Evolutionary conservation across 176 grass and related monocot species (phyloP), one percentile per base, ranked within the genome.

Genomic region (Carex cristatella): DNA sequence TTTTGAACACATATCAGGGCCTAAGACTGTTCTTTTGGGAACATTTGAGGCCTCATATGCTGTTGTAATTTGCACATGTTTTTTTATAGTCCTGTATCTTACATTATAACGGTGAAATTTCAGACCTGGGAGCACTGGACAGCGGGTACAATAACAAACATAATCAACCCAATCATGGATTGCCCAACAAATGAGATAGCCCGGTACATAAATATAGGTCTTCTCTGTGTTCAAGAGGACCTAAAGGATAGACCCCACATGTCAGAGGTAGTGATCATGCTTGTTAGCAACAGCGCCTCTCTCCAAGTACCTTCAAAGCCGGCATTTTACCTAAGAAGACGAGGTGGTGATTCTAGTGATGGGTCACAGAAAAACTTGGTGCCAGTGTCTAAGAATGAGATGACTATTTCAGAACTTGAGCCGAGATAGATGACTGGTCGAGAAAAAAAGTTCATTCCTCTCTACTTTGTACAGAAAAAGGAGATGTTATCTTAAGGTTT

Each of bases 171-270:
- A 40, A 61, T 83, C 31, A 53, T 92, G 56, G 83, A 77, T 1
- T 79, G 87, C 46, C 18, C 44, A 48, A 10, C 10, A 69, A 80
- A 82, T 13, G 79, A 5, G 61, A 23, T 95, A 23, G 16, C 74
- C 54, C 79, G 54, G 62, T 91, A 86, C 89, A 67, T 93, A 58
- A 86, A 91, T 84, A 87, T 95, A 23, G 91, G 87, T 48, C 80
- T 95, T 81, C 87, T 95, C 2, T 95, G 93, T 66, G 93, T 93
- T 73, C 93, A 95, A 70, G 91, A 93, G 46, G 90, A 74, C 48
- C 83, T 86, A 0, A 63, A 46, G 42, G 85, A 90, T 82, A 89
- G 91, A 60, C 93, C 93, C 13, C 65, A 72, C 1, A 95, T 95
- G 93, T 81, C 89, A 1, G 91, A 86, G 1, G 87, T 91, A 12